phyloP scores from a whole-genome alignment of 2,329 filamentous ascomycete species.

The Fusarium guadeloupense region DNA sequence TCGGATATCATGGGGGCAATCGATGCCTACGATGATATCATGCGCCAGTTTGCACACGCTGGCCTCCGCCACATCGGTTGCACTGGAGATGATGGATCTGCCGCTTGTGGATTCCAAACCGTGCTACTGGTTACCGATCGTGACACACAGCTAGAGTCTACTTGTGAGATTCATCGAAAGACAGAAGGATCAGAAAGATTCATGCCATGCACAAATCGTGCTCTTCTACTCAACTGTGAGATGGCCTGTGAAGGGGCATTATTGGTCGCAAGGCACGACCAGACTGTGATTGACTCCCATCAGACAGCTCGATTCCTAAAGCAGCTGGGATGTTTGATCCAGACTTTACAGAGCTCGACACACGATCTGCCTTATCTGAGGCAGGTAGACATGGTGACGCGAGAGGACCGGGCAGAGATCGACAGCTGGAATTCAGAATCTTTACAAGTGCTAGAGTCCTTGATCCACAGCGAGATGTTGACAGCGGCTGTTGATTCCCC shows the following conservation, averaged over 20 bases:
- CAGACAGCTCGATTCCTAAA: neutral
- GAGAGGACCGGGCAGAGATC: slow-evolving; percentile 4
- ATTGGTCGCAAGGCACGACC: neutral
- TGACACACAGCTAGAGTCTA: fast-evolving
- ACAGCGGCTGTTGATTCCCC: neutral
- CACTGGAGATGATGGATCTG: slow-evolving; percentile 1
- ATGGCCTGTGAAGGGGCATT: neutral
- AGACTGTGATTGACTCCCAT: neutral
- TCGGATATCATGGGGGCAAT: neutral
- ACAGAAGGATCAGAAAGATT: neutral
- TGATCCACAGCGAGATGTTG: slow-evolving; percentile 11
- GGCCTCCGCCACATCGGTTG: slow-evolving; percentile 2
- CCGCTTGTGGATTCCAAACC: slow-evolving; percentile 17
- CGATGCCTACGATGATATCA: neutral
- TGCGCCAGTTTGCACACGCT: neutral
- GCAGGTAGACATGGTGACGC: neutral
- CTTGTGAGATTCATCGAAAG: neutral
- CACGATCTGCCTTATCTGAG: neutral
- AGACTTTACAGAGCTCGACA: neutral
- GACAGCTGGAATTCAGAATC: slow-evolving; percentile 3
- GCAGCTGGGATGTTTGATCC: neutral
- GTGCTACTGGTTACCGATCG: neutral
- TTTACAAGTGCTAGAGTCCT: neutral
- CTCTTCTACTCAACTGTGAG: slow-evolving; percentile 1
- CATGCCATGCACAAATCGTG: slow-evolving; percentile 12